Evolutionary conservation across 2,329 filamentous ascomycete genomes (phyloP).

Genomic region (Pseudogymnoascus sp.): DNA sequence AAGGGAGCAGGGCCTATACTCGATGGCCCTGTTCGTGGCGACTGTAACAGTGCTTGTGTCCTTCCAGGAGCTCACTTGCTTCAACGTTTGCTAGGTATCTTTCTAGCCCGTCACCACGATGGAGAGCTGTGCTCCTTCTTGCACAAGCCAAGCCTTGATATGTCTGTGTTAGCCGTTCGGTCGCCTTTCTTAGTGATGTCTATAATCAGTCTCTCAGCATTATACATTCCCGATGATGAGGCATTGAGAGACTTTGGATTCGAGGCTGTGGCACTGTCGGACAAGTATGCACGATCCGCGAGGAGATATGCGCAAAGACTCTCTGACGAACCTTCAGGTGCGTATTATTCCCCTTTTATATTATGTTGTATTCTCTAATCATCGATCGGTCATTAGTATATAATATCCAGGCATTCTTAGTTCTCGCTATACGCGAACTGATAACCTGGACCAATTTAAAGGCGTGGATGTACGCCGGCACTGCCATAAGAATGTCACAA

Average conservation of each 20-base stretch:
- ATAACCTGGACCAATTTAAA: conserved; percentile 11
- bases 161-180: not conserved
- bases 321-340: conserved; percentile 11
- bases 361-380: not conserved
- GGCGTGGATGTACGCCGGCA: conserved; percentile 15
- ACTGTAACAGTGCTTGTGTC: not conserved
- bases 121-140: conserved; percentile 12
- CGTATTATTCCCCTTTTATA: not conserved
- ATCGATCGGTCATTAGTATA: not conserved
- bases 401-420: conserved; percentile 13
- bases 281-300: conserved; percentile 4
- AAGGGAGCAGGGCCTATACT: not conserved
- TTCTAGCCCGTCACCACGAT: conserved; percentile 12
- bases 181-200: conserved; percentile 10
- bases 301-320: conserved; percentile 6
- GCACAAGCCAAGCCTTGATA: conserved; percentile 13
- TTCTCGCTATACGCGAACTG: conserved; percentile 14
- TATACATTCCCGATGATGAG: conserved; percentile 12
- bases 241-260: not conserved
- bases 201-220: conserved; percentile 11
- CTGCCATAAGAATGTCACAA: conserved; percentile 15
- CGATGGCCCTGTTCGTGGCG: not conserved
- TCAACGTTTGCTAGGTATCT: conserved; percentile 10
- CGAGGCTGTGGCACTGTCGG: not conserved
- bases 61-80: not conserved